Percentiles rank a stretch among this genome's conserved stretches.
Conservation (phyloP, 1,139 yeast genomes). For the Hansenula anomala region DNA sequence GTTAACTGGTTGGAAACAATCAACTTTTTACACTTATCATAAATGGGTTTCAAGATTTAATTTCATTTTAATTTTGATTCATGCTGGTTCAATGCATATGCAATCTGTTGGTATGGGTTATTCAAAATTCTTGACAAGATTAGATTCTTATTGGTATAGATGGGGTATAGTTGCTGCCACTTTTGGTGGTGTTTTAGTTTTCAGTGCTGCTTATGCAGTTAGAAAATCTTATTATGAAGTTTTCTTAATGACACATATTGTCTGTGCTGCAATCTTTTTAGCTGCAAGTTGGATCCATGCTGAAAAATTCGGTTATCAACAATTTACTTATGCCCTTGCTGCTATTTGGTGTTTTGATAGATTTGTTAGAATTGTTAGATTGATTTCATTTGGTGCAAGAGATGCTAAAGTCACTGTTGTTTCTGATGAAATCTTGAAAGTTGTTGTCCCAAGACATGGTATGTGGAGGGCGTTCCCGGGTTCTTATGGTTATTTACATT, state of each 20-base stretch:
- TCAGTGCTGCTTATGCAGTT: conserved; percentile 40
- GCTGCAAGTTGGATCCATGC: conserved; percentile 56
- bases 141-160: conserved; percentile 10
- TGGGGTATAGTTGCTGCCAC: conserved; percentile 47
- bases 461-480: conserved; percentile 31
- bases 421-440: conserved; percentile 40
- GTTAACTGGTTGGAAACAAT: conserved; percentile 63
- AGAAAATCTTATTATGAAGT: conserved; percentile 57
- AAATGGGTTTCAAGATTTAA: conserved; percentile 60
- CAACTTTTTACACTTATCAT: conserved; percentile 60
- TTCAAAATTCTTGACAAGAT: conserved; percentile 9
- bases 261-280: conserved; percentile 47
- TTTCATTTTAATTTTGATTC: conserved; percentile 32
- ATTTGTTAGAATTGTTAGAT: conserved; percentile 27
- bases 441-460: conserved; percentile 25
- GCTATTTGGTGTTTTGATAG: conserved; percentile 35
- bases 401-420: conserved; percentile 40
- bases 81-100: conserved; percentile 21
- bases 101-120: conserved; percentile 12
- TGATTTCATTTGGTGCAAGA: conserved; percentile 28
- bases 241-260: conserved; percentile 53
- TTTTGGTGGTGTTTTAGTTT: conserved; percentile 33
- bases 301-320: conserved; percentile 28
- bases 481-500: conserved; percentile 32
- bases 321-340: conserved; percentile 16